Base-by-base conservation (phyloP, 2,329 filamentous ascomycete genomes). In the Monosporascus sp. region DNA sequence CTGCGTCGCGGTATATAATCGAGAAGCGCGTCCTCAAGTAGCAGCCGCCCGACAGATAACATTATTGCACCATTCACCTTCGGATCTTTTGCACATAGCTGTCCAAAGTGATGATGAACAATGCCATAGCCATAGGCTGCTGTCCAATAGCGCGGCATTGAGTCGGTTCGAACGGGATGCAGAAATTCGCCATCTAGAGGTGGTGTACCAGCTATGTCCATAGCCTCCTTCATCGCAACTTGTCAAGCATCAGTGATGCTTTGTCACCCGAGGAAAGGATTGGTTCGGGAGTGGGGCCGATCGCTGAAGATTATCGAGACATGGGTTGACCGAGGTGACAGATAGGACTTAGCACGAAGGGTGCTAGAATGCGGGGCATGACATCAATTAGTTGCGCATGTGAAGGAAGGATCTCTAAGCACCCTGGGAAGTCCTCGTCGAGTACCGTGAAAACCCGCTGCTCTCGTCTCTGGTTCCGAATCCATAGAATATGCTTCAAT, bases 361-460 rank as follows among this genome's bases (percentile, higher is more conserved):
- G 11, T 46, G 43, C 43, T 46, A 26, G 43, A 51, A 59, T 63
- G 62, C 60, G 58, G 60, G 60, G 62, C 62, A 64, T 58, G 56
- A 54, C 52, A 54, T 54, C 52, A 50, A 54, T 45, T 40, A 20
- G 31, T 49, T 38, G 37, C n/a, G 47, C 20, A 37, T 20, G n/a
- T 40, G 9, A 37, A 49, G n/a, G 9, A 37, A 49, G n/a, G 15
- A 37, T 1, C 7, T 49, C 47, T 24, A 24, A 26, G 20, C 24
- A 28, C 20, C 43, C 8, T 31, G 11, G 22, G 17, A 46, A 26
- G 5, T 20, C 43, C 26, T 24, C 26, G 43, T 11, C 26, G 24
- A 24, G 20, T 14, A 20, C 11, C 17, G 7, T 28, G 14, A 46
- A 24, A 46, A 6, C 9, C 7, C 1, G 43, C 24, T 26, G 15